Evolutionary conservation across 176 grass and related monocot genomes (phyloP).

Genomic region (Juncus inflexus): DNA sequence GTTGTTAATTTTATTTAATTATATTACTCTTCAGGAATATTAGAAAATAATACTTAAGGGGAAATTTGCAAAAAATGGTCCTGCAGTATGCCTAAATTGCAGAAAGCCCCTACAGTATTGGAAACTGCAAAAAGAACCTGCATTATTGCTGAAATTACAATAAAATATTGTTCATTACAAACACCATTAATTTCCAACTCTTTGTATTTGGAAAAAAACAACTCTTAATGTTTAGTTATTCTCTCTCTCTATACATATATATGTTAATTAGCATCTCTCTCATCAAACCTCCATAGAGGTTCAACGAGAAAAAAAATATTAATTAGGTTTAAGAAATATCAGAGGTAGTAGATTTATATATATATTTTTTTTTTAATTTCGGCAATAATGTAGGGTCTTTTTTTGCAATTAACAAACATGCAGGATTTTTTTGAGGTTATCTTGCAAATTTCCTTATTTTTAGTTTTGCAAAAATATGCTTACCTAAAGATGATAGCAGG

Average conservation of each 20-base stretch:
- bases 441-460: too few relatives aligned
- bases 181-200: too few relatives aligned
- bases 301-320: too few relatives aligned
- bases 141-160: too few relatives aligned
- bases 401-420: background rate
- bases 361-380: constrained; percentile 6
- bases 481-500: constrained; percentile 95
- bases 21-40: constrained; percentile 27
- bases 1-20: constrained; percentile 22
- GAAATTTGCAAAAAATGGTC: too few relatives aligned
- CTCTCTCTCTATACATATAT: too few relatives aligned
- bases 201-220: constrained; percentile 19
- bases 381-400: background rate
- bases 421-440: background rate
- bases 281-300: too few relatives aligned
- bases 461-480: background rate
- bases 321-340: too few relatives aligned
- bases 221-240: constrained; percentile 2
- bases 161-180: too few relatives aligned
- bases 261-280: too few relatives aligned
- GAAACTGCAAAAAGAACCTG: background rate
- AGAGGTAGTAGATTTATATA: background rate
- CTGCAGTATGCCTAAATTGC: too few relatives aligned
- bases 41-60: constrained; percentile 5
- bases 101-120: too few relatives aligned